Evolutionary conservation across 805 yeast genomes (phyloP).

Genomic region (Yarrowia deformans): DNA sequence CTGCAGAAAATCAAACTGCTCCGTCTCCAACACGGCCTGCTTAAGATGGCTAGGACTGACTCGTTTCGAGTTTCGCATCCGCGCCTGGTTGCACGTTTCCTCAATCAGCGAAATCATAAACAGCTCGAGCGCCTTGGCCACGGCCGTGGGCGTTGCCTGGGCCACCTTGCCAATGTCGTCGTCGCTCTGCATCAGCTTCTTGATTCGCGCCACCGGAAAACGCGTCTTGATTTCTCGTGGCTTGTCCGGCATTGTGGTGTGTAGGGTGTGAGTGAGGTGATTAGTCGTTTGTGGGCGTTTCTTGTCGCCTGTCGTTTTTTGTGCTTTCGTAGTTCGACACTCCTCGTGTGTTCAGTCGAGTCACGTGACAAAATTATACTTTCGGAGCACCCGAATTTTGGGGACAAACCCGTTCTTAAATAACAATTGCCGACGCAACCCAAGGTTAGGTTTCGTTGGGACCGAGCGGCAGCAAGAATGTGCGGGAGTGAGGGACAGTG

Average conservation of each 20-base stretch:
- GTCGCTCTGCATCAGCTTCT: constrained; percentile 96
- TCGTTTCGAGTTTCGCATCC: constrained; percentile 74
- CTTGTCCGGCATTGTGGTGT: constrained; percentile 22
- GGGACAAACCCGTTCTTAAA: constrained; percentile 31
- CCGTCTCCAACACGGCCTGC: constrained; percentile 82
- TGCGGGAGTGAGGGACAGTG: not conserved
- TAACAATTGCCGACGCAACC: constrained; percentile 22
- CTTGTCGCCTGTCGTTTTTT: too few species aligned
- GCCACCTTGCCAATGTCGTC: constrained; percentile 99
- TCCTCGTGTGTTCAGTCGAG: not conserved
- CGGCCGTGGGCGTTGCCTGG: constrained; percentile 98
- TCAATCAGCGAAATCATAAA: constrained; percentile 90
- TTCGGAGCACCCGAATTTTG: not conserved
- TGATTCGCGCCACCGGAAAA: constrained; percentile 77
- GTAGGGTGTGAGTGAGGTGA: not conserved
- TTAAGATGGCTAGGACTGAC: constrained; percentile 84
- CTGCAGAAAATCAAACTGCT: constrained; percentile 90
- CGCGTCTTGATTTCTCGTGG: constrained; percentile 52
- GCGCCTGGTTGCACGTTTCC: constrained; percentile 80
- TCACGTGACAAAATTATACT: constrained; percentile 16
- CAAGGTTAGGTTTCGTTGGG: constrained; percentile 30
- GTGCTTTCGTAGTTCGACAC: too few species aligned
- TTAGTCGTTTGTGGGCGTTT: not conserved
- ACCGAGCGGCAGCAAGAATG: constrained; percentile 18
- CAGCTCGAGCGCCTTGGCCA: constrained; percentile 91